phyloP scores from a whole-genome alignment of 148 eudicot species.

The Nepenthes mirabilis region DNA sequence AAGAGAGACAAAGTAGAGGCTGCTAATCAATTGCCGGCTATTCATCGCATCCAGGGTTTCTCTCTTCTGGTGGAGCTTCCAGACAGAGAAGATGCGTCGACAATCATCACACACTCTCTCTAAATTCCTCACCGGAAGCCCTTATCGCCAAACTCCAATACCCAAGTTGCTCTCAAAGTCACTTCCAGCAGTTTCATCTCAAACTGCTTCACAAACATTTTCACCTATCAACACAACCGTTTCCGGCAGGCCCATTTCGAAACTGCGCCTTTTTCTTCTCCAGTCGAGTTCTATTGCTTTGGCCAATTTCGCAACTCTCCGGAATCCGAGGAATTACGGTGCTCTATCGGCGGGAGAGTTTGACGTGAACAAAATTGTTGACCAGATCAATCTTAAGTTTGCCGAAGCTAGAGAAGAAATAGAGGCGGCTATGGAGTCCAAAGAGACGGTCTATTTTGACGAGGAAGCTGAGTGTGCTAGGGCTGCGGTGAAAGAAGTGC shows the following conservation, averaged over 20 bases:
- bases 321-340: constrained; percentile 22
- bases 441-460: constrained; percentile 84
- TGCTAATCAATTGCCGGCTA: too few relatives aligned
- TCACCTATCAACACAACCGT: constrained; percentile 11
- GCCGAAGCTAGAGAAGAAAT: constrained; percentile 97
- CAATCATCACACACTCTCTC: too few relatives aligned
- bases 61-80: too few relatives aligned
- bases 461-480: constrained; percentile 93
- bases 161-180: constrained; percentile 8
- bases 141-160: too few relatives aligned
- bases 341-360: constrained; percentile 8
- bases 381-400: constrained; percentile 72
- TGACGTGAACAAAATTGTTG: constrained; percentile 56
- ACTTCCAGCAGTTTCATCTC: constrained; percentile 4
- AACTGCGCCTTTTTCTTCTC: constrained; percentile 7
- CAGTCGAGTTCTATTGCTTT: constrained; percentile 10
- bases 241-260: constrained; percentile 6
- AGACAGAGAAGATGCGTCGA: too few relatives aligned
- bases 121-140: too few relatives aligned
- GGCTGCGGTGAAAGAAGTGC: constrained; percentile 56
- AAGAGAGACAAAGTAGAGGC: too few relatives aligned
- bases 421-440: constrained; percentile 84
- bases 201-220: constrained; percentile 1
- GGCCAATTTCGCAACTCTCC: constrained; percentile 7
- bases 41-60: too few relatives aligned